Conservation (phyloP, 805 yeast genomes). For the Wickerhamomyces alni region DNA sequence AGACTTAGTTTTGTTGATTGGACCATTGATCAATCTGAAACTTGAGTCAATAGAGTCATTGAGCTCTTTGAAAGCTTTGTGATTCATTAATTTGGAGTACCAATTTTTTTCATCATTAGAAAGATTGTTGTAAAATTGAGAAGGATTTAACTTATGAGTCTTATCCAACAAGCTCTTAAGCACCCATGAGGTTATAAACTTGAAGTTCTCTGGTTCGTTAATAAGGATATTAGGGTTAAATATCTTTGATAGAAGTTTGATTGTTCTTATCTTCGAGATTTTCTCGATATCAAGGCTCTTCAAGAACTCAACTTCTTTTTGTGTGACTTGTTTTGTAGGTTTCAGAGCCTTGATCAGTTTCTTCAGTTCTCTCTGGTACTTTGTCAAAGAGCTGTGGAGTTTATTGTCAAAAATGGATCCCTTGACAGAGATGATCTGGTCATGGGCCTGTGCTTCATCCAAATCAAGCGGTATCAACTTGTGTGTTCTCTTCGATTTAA, state of each 20-base stretch:
- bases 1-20: conserved; percentile 20
- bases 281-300: conserved; percentile 21
- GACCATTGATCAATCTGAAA: conserved; percentile 30
- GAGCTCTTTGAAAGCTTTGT: conserved; percentile 42
- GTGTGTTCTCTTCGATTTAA: conserved; percentile 6
- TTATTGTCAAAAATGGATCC: conserved; percentile 41
- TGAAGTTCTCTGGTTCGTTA: conserved; percentile 8
- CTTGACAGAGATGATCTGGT: conserved; percentile 40
- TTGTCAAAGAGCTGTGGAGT: conserved; percentile 37
- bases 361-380: conserved; percentile 33
- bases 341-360: conserved; percentile 17
- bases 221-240: conserved; percentile 8
- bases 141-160: conserved; percentile 34
- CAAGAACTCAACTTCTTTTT: conserved; percentile 12
- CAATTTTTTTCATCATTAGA: conserved; percentile 22
- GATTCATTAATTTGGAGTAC: conserved; percentile 37
- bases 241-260: conserved; percentile 12
- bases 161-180: conserved; percentile 25
- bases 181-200: conserved; percentile 20
- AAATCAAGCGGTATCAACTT: not conserved
- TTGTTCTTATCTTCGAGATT: conserved; percentile 17
- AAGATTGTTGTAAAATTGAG: conserved; percentile 35
- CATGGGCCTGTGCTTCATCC: conserved; percentile 32
- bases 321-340: conserved; percentile 9
- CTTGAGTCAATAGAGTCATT: conserved; percentile 33